Conservation (phyloP, 768 basidiomycete genomes). For the Pleurotus platypus region DNA sequence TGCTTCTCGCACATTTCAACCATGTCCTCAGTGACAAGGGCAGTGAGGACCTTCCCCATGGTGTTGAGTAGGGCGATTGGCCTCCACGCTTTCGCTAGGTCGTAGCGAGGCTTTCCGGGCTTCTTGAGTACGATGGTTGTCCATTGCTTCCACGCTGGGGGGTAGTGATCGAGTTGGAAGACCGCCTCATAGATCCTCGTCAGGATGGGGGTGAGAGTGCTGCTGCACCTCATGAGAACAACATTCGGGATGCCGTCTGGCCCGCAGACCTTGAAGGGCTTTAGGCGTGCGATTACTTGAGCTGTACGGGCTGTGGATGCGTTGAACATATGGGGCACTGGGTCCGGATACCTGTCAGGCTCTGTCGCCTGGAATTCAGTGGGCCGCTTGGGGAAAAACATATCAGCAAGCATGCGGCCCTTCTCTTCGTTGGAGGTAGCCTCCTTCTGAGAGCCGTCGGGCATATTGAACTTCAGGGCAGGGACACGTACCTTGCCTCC, state of each 20-base stretch:
- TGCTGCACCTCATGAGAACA: constrained; percentile 11
- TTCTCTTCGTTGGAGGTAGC: constrained; percentile 12
- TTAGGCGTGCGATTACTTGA: constrained; percentile 9
- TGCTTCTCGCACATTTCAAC: constrained; percentile 21
- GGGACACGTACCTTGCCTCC: constrained; percentile 12
- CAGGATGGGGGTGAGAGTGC: constrained; percentile 12
- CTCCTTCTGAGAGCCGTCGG: background rate
- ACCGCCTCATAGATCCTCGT: constrained; percentile 13
- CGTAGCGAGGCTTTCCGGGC: constrained; percentile 30
- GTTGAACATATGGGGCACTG: constrained; percentile 13
- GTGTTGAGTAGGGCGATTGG: constrained; percentile 34
- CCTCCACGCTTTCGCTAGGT: constrained; percentile 24
- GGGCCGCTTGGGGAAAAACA: constrained; percentile 18
- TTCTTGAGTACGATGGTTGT: constrained; percentile 29
- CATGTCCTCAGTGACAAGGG: constrained; percentile 19
- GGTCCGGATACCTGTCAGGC: constrained; percentile 1
- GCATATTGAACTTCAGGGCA: constrained; percentile 1
- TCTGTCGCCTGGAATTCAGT: constrained; percentile 8
- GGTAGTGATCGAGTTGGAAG: constrained; percentile 10
- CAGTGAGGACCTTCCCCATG: constrained; percentile 22
- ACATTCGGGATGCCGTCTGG: constrained; percentile 24
- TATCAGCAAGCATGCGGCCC: background rate
- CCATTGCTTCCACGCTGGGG: constrained; percentile 16
- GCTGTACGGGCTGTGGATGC: constrained; percentile 6
- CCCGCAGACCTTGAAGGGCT: constrained; percentile 17